Evolutionary conservation across 352 stramenopile species (phyloP).

Genomic region (Phytophthora kernoviae): DNA sequence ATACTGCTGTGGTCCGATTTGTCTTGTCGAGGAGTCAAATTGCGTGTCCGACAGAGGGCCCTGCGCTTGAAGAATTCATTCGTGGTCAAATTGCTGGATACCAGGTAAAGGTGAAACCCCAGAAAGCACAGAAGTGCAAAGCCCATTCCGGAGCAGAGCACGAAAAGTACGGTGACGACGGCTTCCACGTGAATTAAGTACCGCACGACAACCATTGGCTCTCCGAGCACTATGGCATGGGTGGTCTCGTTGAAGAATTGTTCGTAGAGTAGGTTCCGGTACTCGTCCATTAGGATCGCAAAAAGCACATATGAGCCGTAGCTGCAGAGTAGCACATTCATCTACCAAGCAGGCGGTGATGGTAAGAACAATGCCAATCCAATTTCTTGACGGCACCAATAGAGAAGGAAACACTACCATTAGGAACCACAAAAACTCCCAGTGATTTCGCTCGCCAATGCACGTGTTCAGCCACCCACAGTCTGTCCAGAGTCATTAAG

Average conservation of each 20-base stretch:
- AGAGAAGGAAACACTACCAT: constrained; percentile 23
- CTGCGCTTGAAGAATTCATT: constrained; percentile 82
- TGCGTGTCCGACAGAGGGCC: constrained; percentile 4
- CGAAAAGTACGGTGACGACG: constrained; percentile 44
- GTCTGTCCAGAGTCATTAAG: constrained; percentile 17
- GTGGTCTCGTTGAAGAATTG: constrained; percentile 51
- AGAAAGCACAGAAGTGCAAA: constrained; percentile 50
- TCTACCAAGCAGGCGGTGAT: constrained; percentile 18
- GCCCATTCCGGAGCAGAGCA: constrained; percentile 58
- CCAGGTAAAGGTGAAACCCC: constrained; percentile 59
- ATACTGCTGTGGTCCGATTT: background rate
- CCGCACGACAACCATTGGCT: constrained; percentile 44
- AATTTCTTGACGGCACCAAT: background rate
- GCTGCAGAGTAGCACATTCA: constrained; percentile 49
- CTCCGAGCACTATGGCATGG: constrained; percentile 38
- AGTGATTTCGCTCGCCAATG: constrained; percentile 69
- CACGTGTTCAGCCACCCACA: constrained; percentile 73
- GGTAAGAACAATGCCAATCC: background rate
- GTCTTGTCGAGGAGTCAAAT: background rate
- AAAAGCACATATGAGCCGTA: constrained; percentile 65
- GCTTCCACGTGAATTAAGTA: constrained; percentile 60
- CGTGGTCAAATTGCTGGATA: constrained; percentile 61
- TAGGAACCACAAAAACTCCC: constrained; percentile 60
- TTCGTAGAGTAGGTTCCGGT: constrained; percentile 37
- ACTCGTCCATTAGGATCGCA: constrained; percentile 49